Evolutionary conservation across 1,139 yeast genomes (phyloP).

Genomic region (Taiozyma sp.): DNA sequence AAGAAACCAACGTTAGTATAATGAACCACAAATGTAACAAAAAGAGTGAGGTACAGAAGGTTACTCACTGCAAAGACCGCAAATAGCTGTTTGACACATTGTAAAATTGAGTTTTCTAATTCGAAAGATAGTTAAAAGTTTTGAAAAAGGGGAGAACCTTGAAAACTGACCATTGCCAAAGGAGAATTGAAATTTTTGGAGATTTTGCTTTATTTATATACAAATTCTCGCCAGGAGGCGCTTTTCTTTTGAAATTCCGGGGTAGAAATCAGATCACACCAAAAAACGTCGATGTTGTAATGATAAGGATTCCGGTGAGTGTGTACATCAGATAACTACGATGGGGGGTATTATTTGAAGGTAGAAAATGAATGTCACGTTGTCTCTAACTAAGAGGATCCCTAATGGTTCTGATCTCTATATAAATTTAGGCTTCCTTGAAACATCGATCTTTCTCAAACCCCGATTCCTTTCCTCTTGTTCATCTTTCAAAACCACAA

Average conservation of each 20-base stretch:
- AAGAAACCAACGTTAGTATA: background rate
- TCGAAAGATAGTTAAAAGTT: background rate
- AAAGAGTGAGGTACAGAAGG: background rate
- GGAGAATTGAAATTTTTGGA: background rate
- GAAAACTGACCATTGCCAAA: background rate
- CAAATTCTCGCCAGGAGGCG: background rate
- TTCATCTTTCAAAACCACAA: too few relatives aligned
- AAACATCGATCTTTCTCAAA: background rate
- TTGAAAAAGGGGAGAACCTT: background rate
- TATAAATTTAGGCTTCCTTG: background rate
- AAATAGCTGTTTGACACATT: constrained; percentile 33
- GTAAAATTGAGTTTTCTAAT: background rate
- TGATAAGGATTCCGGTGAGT: background rate
- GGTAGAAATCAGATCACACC: background rate
- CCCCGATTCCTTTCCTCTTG: background rate
- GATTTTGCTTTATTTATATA: background rate
- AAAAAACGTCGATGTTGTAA: background rate
- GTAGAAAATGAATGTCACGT: background rate
- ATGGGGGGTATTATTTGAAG: background rate
- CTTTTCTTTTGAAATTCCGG: background rate
- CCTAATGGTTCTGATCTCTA: background rate
- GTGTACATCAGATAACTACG: background rate
- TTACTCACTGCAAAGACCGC: constrained; percentile 31
- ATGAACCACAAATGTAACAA: background rate
- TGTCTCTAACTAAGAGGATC: background rate